Evolutionary conservation across 2,329 filamentous ascomycete species (phyloP), one percentile per base, ranked within the genome.

Genomic region (Beauveria rudraprayagi): DNA sequence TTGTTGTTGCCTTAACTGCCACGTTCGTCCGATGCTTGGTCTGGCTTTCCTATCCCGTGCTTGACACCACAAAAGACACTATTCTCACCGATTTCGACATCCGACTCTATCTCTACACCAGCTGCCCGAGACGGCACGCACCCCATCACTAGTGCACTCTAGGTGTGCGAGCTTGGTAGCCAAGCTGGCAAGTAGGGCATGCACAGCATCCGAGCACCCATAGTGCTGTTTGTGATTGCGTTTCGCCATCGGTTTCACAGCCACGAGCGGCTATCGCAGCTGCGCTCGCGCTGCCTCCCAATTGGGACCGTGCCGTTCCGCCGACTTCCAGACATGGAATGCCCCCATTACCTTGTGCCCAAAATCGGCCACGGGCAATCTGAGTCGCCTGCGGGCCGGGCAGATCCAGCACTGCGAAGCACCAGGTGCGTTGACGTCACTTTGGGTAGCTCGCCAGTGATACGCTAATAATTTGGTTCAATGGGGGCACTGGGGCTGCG

Each of bases 381-480:
- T 60, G 57, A 60, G 57, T 60, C 57, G 57, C 24, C 57, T 53
- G 48, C 37, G 56, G 56, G 56, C 40, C 40, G 43, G 56, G 19
- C 57, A 60, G 57, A 60, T 60, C 57, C 57, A 46, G 26, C 26
- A 16, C 57, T 53, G 48, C 48, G 48, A 53, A 34, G 57, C 50
- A 37, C n/a, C n/a, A 26, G 26, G 48, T 26, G 48, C 48, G 22
- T 54, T 60, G 57, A 60, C 57, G 57, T 60, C 57, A 60, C 57
- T 9, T 22, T 14, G 40, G 41, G 37, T 9, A 59, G 37, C 37
- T 30, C n/a, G 56, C n/a, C 34, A n/a, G 47, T 43, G 26, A 52
- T 59, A 47, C 50, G 48, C 48, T 60, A 59, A 37, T 22, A 37
- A 37, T 14, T 52, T 48, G 24, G 40, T 48, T 17, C n/a, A 37